Base-by-base conservation (phyloP, 2,329 filamentous ascomycete species). In the Trichophyton equinum region DNA sequence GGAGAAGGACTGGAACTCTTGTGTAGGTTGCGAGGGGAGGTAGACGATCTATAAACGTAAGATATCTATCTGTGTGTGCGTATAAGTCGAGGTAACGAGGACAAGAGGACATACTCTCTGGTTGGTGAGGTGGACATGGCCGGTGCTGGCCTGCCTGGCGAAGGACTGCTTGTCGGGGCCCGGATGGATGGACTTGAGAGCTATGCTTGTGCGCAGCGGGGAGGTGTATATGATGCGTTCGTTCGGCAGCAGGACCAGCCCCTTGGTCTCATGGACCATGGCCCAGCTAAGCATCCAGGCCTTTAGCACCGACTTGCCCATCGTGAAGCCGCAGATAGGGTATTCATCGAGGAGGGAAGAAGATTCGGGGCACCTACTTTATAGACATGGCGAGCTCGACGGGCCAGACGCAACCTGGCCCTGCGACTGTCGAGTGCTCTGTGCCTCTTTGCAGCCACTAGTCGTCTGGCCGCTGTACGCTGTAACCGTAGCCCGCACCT, bases 221-320 rank as follows among this genome's bases (percentile, higher is more conserved):
- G 90, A 91, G 66, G 85, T 87, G 75, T 88, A 89, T 62, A 95
- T 81, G 64, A 89, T 85, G 67, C 85, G 85, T 77, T 97, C 92
- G 71, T 87, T 85, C 51, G 89, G 88, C 55, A 96, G 83, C 69
- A 87, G 89, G 70, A 95, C 86, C 75, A 96, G 94, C 62, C 86
- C 84, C 63, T 81, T 77, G 57, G 73, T 72, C 70, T 87, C 82
- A 70, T 87, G 85, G 70, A 95, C 84, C 91, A 96, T 96, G 53
- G 96, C 92, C 92, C 92, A 96, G 73, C 86, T 89, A 72, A 64
- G 61, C 62, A 61, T 44, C 46, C 61, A 63, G 25, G 64, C 44
- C 57, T 61, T 65, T 64, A 67, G 65, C 49, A 64, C 59, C 11
- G 51, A 60, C 20, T 63, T 64, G 25, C 58, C 18, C 20, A 22